Evolutionary conservation across 192 early-diverging fungal species (phyloP), one percentile per base, ranked within the genome.

Genomic region (Dispira parvispora): DNA sequence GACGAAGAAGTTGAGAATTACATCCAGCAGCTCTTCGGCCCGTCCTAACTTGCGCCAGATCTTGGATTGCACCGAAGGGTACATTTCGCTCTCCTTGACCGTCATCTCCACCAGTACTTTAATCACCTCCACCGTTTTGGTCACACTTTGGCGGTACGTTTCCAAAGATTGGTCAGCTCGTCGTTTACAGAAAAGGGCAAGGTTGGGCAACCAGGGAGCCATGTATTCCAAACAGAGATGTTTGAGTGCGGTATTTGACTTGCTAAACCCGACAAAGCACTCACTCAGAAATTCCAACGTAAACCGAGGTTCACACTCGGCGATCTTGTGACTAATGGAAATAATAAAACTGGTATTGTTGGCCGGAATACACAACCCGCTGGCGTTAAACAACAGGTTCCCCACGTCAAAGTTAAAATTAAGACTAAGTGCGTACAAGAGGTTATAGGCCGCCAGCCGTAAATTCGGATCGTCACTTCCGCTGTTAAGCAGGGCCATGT

Each of bases 211-310:
- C 94, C 94, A 98, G 0, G 92, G 91, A 38, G 82, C 80, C 69
- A 96, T 81, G 70, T 93, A 96, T 66, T 93, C 86, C 55, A 98
- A 73, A 42, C 87, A 87, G 61, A 84, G 78, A 56, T 88, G 83
- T 64, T 89, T 87, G 28, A 88, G 73, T 18, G 80, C 79, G n/a
- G 78, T 78, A 45, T 74, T 77, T 4, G 83, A 82, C 73, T 85
- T 86, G 47, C 80, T 79, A 63, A 96, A 90, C 11, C 89, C 88
- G 64, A 85, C 74, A 73, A 88, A 80, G 58, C 81, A 84, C 75
- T 98, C 94, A 18, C 75, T 80, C 50, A 98, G 67, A 73, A 98
- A 88, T 70, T 93, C 92, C 9, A 92, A 68, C 0, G 95, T 94
- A 66, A 98, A 78, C 43, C 84, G 75, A 0, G 82, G 84, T 52